These are phyloP conservation scores for Actinidia arguta DNA, from an alignment of 179 eudicot species.

Conservation along the genomic window DNA sequence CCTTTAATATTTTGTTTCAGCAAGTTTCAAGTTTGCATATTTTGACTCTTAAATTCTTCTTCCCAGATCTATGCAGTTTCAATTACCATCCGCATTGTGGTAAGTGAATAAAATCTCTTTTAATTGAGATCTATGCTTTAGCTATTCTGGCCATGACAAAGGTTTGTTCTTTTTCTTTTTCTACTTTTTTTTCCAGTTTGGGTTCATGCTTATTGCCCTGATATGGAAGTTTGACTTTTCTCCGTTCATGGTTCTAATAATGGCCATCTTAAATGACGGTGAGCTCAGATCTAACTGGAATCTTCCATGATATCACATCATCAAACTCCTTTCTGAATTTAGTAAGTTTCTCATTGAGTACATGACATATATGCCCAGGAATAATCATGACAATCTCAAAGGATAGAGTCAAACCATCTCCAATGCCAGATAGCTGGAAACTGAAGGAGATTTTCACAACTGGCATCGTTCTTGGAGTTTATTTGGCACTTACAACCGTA, in stretches of 20 bases:
- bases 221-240: constrained; percentile 89
- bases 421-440: constrained; percentile 28
- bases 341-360: neutral
- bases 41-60: too few relatives aligned
- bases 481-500: constrained; percentile 82
- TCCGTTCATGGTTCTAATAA: constrained; percentile 88
- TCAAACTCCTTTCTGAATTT: neutral
- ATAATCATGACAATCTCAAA: constrained; percentile 19
- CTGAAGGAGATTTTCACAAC: constrained; percentile 86
- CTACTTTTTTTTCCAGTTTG: too few relatives aligned
- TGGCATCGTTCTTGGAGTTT: constrained; percentile 81
- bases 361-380: too few relatives aligned
- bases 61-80: constrained; percentile 93
- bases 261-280: constrained; percentile 88
- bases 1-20: neutral
- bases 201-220: constrained; percentile 85
- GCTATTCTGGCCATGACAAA: too few relatives aligned
- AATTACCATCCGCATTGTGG: constrained; percentile 86
- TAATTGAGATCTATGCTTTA: too few relatives aligned
- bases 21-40: neutral
- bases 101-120: too few relatives aligned
- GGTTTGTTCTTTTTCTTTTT: too few relatives aligned
- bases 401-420: constrained; percentile 20
- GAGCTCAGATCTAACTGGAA: constrained; percentile 13
- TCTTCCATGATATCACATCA: neutral